These are phyloP conservation scores for Elasticomyces elasticus DNA, from an alignment of 495 filamentous ascomycete species.

Conservation along the genomic window DNA sequence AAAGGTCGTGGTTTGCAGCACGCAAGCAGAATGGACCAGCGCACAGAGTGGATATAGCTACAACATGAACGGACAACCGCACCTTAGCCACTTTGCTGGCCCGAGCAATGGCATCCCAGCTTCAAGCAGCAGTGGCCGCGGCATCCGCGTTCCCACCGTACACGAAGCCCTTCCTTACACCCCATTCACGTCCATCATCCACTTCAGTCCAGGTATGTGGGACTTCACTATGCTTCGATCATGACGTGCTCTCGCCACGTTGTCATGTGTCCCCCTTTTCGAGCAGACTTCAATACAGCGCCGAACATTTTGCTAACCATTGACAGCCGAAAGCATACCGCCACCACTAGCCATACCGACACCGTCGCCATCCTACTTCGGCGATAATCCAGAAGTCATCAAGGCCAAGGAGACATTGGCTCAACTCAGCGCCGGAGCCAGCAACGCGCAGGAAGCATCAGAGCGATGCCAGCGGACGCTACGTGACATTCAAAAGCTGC, in stretches of 20 bases:
- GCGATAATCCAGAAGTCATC: slow-evolving; percentile 28
- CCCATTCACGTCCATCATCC: slow-evolving; percentile 77
- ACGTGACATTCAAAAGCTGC: slow-evolving; percentile 57
- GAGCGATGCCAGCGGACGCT: slow-evolving; percentile 34
- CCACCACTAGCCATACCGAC: slow-evolving; percentile 48
- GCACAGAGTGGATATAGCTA: not conserved
- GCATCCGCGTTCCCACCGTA: slow-evolving; percentile 45
- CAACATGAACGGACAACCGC: slow-evolving; percentile 7
- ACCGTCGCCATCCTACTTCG: slow-evolving; percentile 31
- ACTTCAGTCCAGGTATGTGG: slow-evolving; percentile 67
- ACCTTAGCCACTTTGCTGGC: not conserved
- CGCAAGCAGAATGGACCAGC: not conserved
- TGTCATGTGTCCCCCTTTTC: not conserved
- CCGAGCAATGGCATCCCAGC: not conserved
- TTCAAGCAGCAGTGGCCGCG: not conserved
- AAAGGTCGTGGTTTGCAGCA: not conserved
- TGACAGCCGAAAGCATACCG: slow-evolving; percentile 42
- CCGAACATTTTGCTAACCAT: not conserved
- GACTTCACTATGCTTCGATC: slow-evolving; percentile 13
- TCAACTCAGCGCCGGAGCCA: slow-evolving; percentile 27
- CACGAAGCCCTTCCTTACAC: slow-evolving; percentile 86
- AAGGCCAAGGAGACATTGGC: slow-evolving; percentile 18
- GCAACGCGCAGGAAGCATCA: slow-evolving; percentile 19
- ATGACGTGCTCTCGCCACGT: not conserved
- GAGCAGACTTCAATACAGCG: not conserved